These are phyloP conservation scores for Botrytis fragariae DNA, from an alignment of 2,329 filamentous ascomycete species.

Conservation along the genomic window DNA sequence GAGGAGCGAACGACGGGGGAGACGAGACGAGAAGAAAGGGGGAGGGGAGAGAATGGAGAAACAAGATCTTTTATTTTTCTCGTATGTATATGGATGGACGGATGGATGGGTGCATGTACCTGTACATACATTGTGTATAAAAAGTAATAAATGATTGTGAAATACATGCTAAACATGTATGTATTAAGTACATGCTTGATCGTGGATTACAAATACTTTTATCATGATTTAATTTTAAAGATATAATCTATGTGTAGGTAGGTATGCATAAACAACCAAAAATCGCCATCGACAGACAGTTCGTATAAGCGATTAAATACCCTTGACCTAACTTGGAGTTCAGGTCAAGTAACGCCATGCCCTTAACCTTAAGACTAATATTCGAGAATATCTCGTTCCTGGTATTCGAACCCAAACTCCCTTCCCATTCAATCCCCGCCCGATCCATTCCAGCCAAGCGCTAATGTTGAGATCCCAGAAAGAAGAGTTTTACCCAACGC, in stretches of 20 bases:
- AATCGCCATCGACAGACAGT: neutral
- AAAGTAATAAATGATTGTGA: neutral
- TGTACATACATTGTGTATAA: neutral
- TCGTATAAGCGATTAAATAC: neutral
- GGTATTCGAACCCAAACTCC: slow-evolving; percentile 5
- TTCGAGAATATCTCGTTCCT: neutral
- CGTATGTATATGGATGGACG: neutral
- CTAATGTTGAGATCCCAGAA: slow-evolving; percentile 15
- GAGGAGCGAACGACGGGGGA: neutral
- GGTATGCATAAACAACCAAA: neutral
- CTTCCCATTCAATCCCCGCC: neutral
- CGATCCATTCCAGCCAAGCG: slow-evolving; percentile 5
- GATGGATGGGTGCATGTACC: neutral
- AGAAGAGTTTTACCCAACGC: slow-evolving; percentile 11
- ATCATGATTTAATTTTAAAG: neutral
- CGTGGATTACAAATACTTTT: neutral
- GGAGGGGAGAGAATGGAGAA: neutral
- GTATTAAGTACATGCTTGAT: neutral
- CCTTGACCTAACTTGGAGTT: neutral
- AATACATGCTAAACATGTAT: neutral
- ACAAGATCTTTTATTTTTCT: neutral
- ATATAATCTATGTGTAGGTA: neutral
- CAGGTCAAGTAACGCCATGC: slow-evolving; percentile 2
- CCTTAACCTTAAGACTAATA: neutral
- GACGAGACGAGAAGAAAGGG: neutral